Evolutionary conservation across 257 asterid genomes (phyloP).

Genomic region (Linaria vulgaris): DNA sequence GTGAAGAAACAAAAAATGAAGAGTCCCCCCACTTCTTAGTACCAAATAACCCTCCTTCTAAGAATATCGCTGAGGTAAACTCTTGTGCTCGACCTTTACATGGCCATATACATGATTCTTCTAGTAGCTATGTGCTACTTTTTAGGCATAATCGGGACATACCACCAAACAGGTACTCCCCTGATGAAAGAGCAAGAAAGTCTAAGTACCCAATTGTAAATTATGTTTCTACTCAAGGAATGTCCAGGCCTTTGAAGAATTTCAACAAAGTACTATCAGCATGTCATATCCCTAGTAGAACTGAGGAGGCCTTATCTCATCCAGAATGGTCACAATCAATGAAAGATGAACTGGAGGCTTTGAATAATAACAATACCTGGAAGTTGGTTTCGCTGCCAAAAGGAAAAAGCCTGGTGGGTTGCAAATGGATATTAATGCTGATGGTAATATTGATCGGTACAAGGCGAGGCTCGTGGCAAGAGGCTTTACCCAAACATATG

Average conservation of each 20-base stretch:
- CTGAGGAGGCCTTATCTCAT: not conserved
- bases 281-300: not conserved
- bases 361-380: not conserved
- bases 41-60: too few relatives aligned
- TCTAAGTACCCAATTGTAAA: too few relatives aligned
- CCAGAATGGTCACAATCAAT: not conserved
- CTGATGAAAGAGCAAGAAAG: too few relatives aligned
- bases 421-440: not conserved
- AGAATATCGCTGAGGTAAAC: too few relatives aligned
- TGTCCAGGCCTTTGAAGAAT: not conserved
- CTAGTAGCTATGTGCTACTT: too few relatives aligned
- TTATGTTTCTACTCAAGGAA: too few relatives aligned
- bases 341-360: not conserved
- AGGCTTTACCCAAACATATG: not conserved
- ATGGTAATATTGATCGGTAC: not conserved
- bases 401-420: not conserved
- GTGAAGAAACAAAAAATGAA: too few relatives aligned
- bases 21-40: too few relatives aligned
- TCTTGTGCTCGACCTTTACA: too few relatives aligned
- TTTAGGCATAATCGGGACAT: too few relatives aligned
- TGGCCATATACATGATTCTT: too few relatives aligned
- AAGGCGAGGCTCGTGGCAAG: not conserved
- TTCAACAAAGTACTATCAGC: not conserved
- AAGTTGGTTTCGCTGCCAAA: not conserved
- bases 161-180: too few relatives aligned